A percentile compares a stretch with the other conserved stretches of the same genome.
These are phyloP conservation scores for Parastagonospora avenae DNA, from an alignment of 2,329 filamentous ascomycete genomes.

Conservation along the genomic window DNA sequence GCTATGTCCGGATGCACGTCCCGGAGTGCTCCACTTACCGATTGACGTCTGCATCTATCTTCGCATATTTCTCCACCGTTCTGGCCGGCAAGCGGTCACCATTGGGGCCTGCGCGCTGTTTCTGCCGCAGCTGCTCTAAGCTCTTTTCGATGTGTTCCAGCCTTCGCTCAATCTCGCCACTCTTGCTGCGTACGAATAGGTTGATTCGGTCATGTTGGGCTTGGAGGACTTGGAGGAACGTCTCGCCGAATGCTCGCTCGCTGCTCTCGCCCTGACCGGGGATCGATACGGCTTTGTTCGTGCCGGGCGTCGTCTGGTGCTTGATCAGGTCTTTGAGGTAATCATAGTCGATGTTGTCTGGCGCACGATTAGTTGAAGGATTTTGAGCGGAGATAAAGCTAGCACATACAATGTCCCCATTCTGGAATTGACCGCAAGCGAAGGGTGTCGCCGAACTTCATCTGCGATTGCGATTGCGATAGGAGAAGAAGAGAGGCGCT, in stretches of 20 bases:
- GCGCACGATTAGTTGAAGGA: conserved; percentile 17
- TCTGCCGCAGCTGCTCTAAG: conserved; percentile 39
- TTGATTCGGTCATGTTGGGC: conserved; percentile 78
- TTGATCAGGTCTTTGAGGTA: conserved; percentile 86
- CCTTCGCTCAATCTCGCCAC: conserved; percentile 74
- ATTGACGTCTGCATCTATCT: conserved; percentile 56
- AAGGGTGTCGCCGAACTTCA: conserved; percentile 80
- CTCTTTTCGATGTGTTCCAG: conserved; percentile 55
- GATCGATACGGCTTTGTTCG: conserved; percentile 73
- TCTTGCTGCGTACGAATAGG: conserved; percentile 79
- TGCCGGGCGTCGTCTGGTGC: conserved; percentile 72
- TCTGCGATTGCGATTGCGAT: conserved; percentile 43
- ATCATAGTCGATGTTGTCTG: conserved; percentile 89
- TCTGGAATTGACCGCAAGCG: conserved; percentile 77
- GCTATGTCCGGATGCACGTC: not conserved
- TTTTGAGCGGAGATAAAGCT: too few relatives aligned
- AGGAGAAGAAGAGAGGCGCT: conserved; percentile 1
- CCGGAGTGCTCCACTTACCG: conserved; percentile 36
- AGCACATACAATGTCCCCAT: conserved; percentile 72
- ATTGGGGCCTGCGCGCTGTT: conserved; percentile 11
- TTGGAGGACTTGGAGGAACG: conserved; percentile 73
- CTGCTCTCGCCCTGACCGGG: conserved; percentile 66
- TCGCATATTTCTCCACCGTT: conserved; percentile 57
- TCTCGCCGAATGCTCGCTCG: conserved; percentile 70
- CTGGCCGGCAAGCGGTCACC: conserved; percentile 47